phyloP scores from a whole-genome alignment of 176 grass and related monocot species.

The Thalia dealbata region DNA sequence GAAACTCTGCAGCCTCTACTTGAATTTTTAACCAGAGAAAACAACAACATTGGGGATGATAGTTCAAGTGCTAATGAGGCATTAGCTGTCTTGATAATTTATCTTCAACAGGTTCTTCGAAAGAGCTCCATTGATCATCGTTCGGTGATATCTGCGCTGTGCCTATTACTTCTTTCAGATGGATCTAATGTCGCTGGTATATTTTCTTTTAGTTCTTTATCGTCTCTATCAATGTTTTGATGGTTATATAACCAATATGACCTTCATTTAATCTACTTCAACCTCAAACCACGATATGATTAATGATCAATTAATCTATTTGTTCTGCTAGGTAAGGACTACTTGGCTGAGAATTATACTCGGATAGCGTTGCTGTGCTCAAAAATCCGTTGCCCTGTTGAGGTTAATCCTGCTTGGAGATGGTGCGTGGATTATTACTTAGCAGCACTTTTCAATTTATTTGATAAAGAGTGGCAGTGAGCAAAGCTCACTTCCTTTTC shows the following conservation, averaged over 20 bases:
- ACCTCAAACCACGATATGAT: background rate
- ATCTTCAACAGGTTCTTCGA: slow-evolving; percentile 54
- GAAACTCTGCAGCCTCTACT: slow-evolving; percentile 43
- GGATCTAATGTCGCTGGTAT: slow-evolving; percentile 38
- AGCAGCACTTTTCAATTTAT: background rate
- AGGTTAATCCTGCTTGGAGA: slow-evolving; percentile 77
- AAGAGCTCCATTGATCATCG: slow-evolving; percentile 36
- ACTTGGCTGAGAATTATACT: slow-evolving; percentile 27
- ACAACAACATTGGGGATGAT: slow-evolving; percentile 14
- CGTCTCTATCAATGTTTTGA: background rate
- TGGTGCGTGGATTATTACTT: slow-evolving; percentile 34
- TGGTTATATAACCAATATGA: background rate
- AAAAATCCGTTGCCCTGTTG: slow-evolving; percentile 53
- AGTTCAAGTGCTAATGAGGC: slow-evolving; percentile 32
- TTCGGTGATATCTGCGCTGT: slow-evolving; percentile 50
- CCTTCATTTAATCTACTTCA: too few species aligned
- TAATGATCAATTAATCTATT: background rate
- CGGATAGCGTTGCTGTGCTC: slow-evolving; percentile 44
- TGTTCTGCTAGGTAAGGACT: slow-evolving; percentile 34
- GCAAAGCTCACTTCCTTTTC: too few species aligned
- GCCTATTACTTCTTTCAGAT: slow-evolving; percentile 41
- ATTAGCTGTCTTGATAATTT: slow-evolving; percentile 52
- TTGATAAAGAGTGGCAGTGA: background rate
- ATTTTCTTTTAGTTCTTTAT: slow-evolving; percentile 14
- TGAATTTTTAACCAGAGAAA: slow-evolving; percentile 27